These are phyloP conservation scores for Amaranthus palmeri DNA, from an alignment of 148 eudicot species.

Conservation along the genomic window DNA sequence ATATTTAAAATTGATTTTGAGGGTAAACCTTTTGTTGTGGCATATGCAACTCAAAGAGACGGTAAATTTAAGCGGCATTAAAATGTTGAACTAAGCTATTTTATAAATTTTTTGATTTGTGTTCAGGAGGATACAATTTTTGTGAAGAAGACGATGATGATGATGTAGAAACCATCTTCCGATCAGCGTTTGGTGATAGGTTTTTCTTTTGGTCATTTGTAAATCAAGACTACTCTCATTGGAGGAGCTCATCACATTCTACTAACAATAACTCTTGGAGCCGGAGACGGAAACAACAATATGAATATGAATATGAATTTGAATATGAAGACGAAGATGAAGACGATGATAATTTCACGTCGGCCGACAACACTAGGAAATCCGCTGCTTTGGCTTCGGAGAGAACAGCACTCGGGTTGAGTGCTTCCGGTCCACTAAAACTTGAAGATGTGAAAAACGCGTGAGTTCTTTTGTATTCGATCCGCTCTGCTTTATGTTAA, in stretches of 20 bases:
- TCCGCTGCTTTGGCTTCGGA: conserved; percentile 41
- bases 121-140: conserved; percentile 60
- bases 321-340: conserved; percentile 36
- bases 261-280: conserved; percentile 41
- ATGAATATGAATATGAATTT: conserved; percentile 50
- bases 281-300: conserved; percentile 34
- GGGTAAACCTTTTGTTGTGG: neutral
- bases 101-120: conserved; percentile 11
- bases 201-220: conserved; percentile 69
- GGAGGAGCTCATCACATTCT: conserved; percentile 52
- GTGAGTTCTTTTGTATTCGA: conserved; percentile 38
- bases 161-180: conserved; percentile 47
- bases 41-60: neutral
- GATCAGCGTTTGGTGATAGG: conserved; percentile 51
- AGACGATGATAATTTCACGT: conserved; percentile 17
- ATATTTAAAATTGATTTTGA: neutral
- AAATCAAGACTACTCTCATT: conserved; percentile 45
- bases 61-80: neutral
- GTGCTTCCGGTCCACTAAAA: conserved; percentile 72
- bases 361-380: conserved; percentile 36
- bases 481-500: neutral
- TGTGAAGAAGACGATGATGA: conserved; percentile 56
- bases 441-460: conserved; percentile 83
- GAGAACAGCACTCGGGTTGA: conserved; percentile 67
- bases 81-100: neutral